phyloP scores from a whole-genome alignment of 2,329 filamentous ascomycete species.

The Paecilomyces sp. region DNA sequence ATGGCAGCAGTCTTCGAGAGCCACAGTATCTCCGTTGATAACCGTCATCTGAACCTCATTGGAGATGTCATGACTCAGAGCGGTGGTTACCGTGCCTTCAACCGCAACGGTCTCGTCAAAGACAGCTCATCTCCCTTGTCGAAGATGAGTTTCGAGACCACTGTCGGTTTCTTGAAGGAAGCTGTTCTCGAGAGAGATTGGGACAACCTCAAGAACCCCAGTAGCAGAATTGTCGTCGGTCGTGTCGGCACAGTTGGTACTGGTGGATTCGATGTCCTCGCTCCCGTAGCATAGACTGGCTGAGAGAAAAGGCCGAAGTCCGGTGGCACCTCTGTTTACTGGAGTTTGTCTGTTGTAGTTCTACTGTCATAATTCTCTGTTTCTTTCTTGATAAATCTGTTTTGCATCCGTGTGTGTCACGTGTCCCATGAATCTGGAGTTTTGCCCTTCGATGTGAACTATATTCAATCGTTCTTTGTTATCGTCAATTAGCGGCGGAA shows the following conservation, averaged over 20 bases:
- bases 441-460: constrained; percentile 12
- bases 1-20: constrained; percentile 77
- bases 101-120: constrained; percentile 72
- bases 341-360: constrained; percentile 9
- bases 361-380: not conserved
- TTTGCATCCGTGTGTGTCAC: constrained; percentile 11
- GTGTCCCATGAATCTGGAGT: constrained; percentile 31
- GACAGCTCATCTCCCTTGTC: constrained; percentile 85
- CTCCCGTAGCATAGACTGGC: constrained; percentile 36
- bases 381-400: not conserved
- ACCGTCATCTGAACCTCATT: constrained; percentile 88
- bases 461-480: not conserved
- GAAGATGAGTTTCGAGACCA: constrained; percentile 99
- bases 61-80: constrained; percentile 96
- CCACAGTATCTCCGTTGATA: constrained; percentile 89
- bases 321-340: constrained; percentile 3
- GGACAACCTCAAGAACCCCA: constrained; percentile 81
- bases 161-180: constrained; percentile 85
- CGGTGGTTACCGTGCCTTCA: constrained; percentile 85
- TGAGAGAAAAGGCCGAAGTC: not conserved
- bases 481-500: not conserved
- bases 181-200: constrained; percentile 84
- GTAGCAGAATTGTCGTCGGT: constrained; percentile 81
- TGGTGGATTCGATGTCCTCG: constrained; percentile 82
- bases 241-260: constrained; percentile 77